A percentile compares a stretch with the other conserved stretches of the same genome.
These are phyloP conservation scores for Fusarium temperatum DNA, from an alignment of 2,329 filamentous ascomycete species.

Conservation along the genomic window DNA sequence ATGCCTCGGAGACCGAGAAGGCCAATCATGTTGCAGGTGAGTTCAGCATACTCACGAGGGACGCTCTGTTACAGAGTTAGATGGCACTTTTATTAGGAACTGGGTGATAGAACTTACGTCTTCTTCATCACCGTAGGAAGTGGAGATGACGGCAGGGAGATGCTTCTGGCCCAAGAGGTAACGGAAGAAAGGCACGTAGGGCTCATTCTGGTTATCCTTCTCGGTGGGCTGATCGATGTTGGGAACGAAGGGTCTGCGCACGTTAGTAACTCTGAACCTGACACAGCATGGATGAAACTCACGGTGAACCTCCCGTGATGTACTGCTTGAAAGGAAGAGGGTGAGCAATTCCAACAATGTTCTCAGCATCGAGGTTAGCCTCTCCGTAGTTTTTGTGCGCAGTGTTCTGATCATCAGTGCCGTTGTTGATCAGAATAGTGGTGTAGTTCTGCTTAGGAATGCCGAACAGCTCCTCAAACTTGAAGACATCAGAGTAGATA, in stretches of 20 bases:
- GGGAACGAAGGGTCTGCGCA: background rate
- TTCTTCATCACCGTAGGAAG: slow-evolving; percentile 21
- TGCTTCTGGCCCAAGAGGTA: slow-evolving; percentile 11
- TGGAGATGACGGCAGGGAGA: slow-evolving; percentile 11
- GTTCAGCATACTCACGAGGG: slow-evolving; percentile 12
- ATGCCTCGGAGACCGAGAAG: slow-evolving; percentile 20
- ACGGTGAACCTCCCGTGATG: slow-evolving; percentile 27
- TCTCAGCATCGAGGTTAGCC: slow-evolving; percentile 25
- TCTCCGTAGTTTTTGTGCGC: background rate
- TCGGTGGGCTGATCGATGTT: slow-evolving; percentile 22
- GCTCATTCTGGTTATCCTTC: slow-evolving; percentile 22
- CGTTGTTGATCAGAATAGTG: slow-evolving; percentile 13
- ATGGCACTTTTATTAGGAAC: fast-evolving
- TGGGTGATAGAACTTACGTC: background rate
- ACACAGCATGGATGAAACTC: fast-evolving
- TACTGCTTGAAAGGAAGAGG: slow-evolving; percentile 28
- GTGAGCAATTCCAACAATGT: slow-evolving; percentile 26
- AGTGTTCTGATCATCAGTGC: slow-evolving; percentile 25
- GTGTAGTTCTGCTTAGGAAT: slow-evolving; percentile 26
- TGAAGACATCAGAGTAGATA: slow-evolving; percentile 16
- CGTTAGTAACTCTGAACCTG: background rate
- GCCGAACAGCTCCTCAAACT: slow-evolving; percentile 23
- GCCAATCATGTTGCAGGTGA: slow-evolving; percentile 22
- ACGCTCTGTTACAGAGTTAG: slow-evolving; percentile 1
- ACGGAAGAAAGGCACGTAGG: slow-evolving; percentile 16